Base-by-base conservation (phyloP, 2,329 filamentous ascomycete genomes). In the Eutypa lata region DNA sequence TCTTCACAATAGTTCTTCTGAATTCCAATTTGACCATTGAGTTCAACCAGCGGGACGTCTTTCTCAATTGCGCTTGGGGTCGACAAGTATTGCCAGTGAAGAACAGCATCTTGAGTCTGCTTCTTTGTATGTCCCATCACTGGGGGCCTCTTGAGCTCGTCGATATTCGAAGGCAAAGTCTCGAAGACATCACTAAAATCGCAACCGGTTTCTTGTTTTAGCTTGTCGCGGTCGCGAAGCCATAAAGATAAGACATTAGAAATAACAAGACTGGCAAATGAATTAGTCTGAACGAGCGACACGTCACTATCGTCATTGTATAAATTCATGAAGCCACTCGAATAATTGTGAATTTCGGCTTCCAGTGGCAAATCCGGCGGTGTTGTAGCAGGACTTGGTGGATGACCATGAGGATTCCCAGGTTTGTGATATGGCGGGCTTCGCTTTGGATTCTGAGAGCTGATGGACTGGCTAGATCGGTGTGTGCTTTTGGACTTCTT, bases 401-500 rank as follows among this genome's bases (percentile, higher is more conserved):
- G 77, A 71, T 87, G 78, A 62, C 75, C 71, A 68, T 78, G 62
- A 70, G 80, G 63, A 76, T 86, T 69, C 66, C 79, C 57, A 73
- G 86, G 71, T 73, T 84, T 68, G 51, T 81, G 79, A 54, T 85
- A 81, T 2, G 81, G 81, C 51, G 88, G 81, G 53, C 84, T 84
- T 54, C 86, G 82, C 62, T 87, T 84, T 44, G 82, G 75, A 24
- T 83, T 78, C 48, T 87, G 76, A n/a, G 87, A 88, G 61, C 84
- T 86, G 58, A 90, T 75, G 1, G 92, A 96, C 53, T 87, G 86
- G 31, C 86, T 91, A 0, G 89, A 72, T 57, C 89, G 89, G 74
- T 97, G 93, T 47, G 81, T 84, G n/a, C 81, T 86, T 71, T 96
- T 97, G 1, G 87, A 69, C 64, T 91, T 91, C 71, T 96, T 97